A percentile compares a stretch with the other conserved stretches of the same genome.
phyloP scores from a whole-genome alignment of 345 rosid genomes.

The Tarenaya hassleriana region DNA sequence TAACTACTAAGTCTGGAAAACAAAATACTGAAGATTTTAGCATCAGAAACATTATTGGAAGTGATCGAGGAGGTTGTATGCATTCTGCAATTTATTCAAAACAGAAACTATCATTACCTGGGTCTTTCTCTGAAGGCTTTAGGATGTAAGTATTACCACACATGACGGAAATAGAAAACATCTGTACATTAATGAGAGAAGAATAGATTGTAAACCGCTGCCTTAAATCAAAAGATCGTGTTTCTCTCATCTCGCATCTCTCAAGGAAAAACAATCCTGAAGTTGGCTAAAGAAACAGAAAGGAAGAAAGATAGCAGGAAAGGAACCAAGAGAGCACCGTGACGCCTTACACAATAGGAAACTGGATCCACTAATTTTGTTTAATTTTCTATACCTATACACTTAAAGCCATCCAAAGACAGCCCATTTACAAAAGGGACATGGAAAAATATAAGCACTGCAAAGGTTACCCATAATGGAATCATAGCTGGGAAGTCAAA shows the following conservation, averaged over 20 bases:
- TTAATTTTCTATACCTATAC: neutral
- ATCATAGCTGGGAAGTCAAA: slow-evolving; percentile 33
- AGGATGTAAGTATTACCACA: slow-evolving; percentile 44
- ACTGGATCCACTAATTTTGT: no score
- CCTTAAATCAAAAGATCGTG: neutral
- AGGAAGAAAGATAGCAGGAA: neutral
- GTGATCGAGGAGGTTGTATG: no score
- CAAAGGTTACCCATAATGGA: slow-evolving; percentile 38
- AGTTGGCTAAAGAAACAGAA: no score
- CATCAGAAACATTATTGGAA: no score
- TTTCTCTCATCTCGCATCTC: no score
- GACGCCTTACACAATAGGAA: neutral
- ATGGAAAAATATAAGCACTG: slow-evolving; percentile 7
- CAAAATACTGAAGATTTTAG: no score
- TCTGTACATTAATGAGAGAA: slow-evolving; percentile 24
- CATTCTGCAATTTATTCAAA: no score
- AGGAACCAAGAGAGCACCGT: neutral
- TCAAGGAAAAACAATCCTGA: no score
- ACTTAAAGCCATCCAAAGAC: neutral
- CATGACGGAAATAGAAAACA: slow-evolving; percentile 39
- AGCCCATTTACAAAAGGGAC: slow-evolving; percentile 7
- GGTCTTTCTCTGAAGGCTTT: slow-evolving; percentile 37
- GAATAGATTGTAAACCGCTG: neutral
- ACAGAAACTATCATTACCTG: slow-evolving; percentile 23
- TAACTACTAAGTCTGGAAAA: no score